Evolutionary conservation across 2,329 filamentous ascomycete genomes (phyloP).

Genomic region (Chaetoscypha palmicola): DNA sequence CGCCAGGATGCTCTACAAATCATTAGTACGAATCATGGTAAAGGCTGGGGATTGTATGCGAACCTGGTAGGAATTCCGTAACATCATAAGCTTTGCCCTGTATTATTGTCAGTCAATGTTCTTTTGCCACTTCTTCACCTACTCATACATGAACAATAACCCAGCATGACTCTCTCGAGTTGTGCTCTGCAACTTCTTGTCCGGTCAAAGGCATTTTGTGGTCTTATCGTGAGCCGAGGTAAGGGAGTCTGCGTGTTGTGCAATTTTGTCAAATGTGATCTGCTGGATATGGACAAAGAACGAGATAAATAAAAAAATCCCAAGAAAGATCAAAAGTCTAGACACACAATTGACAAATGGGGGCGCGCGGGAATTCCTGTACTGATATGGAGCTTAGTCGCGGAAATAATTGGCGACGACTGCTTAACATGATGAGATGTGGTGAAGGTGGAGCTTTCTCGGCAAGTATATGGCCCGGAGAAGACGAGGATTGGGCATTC

Average conservation of each 20-base stretch:
- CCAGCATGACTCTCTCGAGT: conserved; percentile 79
- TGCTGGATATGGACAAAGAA: background rate
- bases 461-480: conserved; percentile 9
- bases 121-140: conserved; percentile 7
- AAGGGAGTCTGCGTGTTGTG: background rate
- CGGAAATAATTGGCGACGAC: background rate
- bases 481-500: background rate
- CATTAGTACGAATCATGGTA: conserved; percentile 9
- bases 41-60: conserved; percentile 15
- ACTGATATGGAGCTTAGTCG: background rate
- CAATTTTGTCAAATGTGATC: too few species aligned
- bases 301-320: background rate
- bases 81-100: conserved; percentile 81
- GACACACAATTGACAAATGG: background rate
- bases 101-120: conserved; percentile 12
- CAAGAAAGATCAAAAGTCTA: background rate
- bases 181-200: conserved; percentile 63
- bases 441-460: conserved; percentile 3
- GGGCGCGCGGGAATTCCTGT: background rate
- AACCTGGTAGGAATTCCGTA: conserved; percentile 76
- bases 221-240: conserved; percentile 10
- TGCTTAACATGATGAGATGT: background rate
- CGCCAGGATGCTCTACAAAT: conserved; percentile 71
- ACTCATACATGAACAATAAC: conserved; percentile 68
- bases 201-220: conserved; percentile 37